Conservation (phyloP, 148 eudicot genomes). For the Camellia sinensis region DNA sequence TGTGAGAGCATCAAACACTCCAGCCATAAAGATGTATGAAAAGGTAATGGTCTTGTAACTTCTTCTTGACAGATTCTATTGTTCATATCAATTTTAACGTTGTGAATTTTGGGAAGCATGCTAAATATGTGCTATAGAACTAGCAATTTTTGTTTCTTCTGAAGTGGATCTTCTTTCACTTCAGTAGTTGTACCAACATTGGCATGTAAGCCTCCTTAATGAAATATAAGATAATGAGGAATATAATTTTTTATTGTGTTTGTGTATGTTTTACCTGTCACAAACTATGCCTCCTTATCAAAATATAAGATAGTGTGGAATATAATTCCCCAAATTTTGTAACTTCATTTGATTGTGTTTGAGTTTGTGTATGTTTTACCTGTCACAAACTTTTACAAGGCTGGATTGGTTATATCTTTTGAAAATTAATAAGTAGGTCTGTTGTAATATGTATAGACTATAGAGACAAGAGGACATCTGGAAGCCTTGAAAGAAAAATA, state of each 20-base stretch:
- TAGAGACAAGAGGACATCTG: no score
- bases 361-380: not conserved
- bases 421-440: not conserved
- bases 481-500: not conserved
- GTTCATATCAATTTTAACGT: not conserved
- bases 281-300: not conserved
- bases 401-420: not conserved
- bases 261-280: not conserved
- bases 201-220: not conserved
- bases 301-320: not conserved
- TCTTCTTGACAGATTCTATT: not conserved
- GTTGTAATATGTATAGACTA: not conserved
- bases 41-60: constrained; percentile 48
- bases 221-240: not conserved
- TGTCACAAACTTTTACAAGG: not conserved
- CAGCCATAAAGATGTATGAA: constrained; percentile 98
- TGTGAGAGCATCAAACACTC: constrained; percentile 95
- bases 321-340: not conserved
- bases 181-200: not conserved
- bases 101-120: not conserved
- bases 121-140: not conserved
- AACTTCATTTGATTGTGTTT: not conserved
- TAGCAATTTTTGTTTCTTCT: not conserved
- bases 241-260: not conserved
- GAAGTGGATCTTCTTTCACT: not conserved